Evolutionary conservation across 441 rosid genomes (phyloP).

Genomic region (Pelargonium australe): DNA sequence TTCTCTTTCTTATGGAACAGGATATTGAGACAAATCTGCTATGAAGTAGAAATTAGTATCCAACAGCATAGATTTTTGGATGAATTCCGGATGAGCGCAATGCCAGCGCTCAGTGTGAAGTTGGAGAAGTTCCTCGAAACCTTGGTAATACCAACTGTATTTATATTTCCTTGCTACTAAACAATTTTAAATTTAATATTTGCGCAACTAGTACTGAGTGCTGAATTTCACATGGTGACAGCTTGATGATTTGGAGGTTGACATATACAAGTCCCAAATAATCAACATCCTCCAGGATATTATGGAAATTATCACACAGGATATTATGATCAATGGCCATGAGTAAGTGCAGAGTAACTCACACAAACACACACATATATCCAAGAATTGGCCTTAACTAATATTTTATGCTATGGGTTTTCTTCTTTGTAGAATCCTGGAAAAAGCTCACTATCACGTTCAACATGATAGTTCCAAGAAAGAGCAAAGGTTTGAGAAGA

Average conservation of each 20-base stretch:
- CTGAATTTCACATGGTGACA: constrained; percentile 34
- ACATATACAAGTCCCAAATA: constrained; percentile 55
- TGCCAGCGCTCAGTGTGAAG: constrained; percentile 71
- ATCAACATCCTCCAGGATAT: constrained; percentile 89
- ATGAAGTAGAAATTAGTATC: constrained; percentile 47
- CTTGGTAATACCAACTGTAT: constrained; percentile 48
- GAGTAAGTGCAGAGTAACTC: constrained; percentile 51
- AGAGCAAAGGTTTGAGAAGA: constrained; percentile 76
- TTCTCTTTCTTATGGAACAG: constrained; percentile 33
- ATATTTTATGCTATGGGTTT: constrained; percentile 15
- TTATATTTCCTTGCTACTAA: constrained; percentile 12
- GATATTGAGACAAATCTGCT: constrained; percentile 44
- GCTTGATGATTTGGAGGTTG: constrained; percentile 42
- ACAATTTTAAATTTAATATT: not conserved
- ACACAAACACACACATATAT: too few relatives aligned
- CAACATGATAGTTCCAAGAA: constrained; percentile 23
- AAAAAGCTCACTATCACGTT: constrained; percentile 33
- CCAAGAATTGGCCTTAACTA: constrained; percentile 11
- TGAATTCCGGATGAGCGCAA: constrained; percentile 60
- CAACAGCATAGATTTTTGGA: constrained; percentile 43
- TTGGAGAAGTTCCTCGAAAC: constrained; percentile 67
- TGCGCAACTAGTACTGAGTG: constrained; percentile 6
- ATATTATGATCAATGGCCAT: constrained; percentile 64
- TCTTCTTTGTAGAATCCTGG: constrained; percentile 44
- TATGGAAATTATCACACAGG: constrained; percentile 71